These are phyloP conservation scores for Coccinonectria pachysandricola DNA, from an alignment of 2,329 filamentous ascomycete species.

Conservation along the genomic window DNA sequence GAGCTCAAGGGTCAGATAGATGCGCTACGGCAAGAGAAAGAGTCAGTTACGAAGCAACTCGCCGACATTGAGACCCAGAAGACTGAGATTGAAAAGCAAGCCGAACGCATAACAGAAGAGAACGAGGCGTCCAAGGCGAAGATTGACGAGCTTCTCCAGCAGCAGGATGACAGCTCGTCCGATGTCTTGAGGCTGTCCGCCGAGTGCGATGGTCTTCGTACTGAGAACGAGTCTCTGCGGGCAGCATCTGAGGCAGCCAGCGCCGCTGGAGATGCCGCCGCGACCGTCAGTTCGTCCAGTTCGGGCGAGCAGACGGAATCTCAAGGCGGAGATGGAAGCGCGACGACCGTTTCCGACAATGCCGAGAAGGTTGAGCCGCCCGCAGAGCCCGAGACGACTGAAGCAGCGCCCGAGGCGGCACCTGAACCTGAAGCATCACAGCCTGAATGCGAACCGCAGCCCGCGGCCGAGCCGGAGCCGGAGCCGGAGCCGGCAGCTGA, in stretches of 20 bases:
- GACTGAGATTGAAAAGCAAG: slow-evolving; percentile 16
- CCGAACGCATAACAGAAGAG: slow-evolving; percentile 10
- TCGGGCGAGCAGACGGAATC: no score
- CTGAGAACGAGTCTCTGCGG: slow-evolving; percentile 14
- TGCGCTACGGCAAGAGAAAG: slow-evolving; percentile 15
- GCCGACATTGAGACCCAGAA: slow-evolving; percentile 14
- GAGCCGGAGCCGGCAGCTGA: slow-evolving; percentile 1
- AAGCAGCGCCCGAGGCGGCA: slow-evolving; percentile 5
- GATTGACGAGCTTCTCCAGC: slow-evolving; percentile 9
- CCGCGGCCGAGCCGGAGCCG: slow-evolving; percentile 3
- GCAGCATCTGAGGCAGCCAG: slow-evolving; percentile 13
- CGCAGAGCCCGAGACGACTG: slow-evolving; percentile 6
- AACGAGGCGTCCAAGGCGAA: slow-evolving; percentile 12
- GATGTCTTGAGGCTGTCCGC: slow-evolving; percentile 14
- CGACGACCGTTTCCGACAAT: slow-evolving; percentile 10
- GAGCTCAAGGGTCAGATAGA: slow-evolving; percentile 16
- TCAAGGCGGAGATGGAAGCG: slow-evolving; percentile 10
- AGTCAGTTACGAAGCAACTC: slow-evolving; percentile 11
- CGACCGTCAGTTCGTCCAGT: slow-evolving; percentile 12
- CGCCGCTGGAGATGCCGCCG: slow-evolving; percentile 8
- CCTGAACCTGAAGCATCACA: slow-evolving; percentile 3
- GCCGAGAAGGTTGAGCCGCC: slow-evolving; percentile 14
- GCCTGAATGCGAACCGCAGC: slow-evolving; percentile 1
- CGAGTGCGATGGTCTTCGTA: slow-evolving; percentile 12
- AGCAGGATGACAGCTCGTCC: slow-evolving; percentile 15